Conservation (phyloP, 2,329 filamentous ascomycete genomes). For the Fusarium sambucinum region DNA sequence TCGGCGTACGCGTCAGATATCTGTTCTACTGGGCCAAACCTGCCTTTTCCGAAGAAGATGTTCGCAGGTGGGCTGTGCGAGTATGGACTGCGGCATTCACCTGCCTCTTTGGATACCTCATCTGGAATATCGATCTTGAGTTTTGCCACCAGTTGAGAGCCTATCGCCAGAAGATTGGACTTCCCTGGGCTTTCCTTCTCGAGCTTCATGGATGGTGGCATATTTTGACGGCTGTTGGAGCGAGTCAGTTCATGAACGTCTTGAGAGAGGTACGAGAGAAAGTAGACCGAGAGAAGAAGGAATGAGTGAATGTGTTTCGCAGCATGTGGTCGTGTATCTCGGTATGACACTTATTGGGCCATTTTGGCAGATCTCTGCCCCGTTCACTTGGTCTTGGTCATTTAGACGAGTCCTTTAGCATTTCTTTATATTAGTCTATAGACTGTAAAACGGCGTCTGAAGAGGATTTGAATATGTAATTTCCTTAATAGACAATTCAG, state of each 20-base stretch:
- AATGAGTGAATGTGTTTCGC: slow-evolving; percentile 7
- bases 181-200: slow-evolving; percentile 67
- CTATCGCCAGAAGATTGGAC: slow-evolving; percentile 59
- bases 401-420: not conserved
- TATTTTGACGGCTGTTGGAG: slow-evolving; percentile 67
- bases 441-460: not conserved
- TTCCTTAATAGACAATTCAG: not conserved
- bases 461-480: not conserved
- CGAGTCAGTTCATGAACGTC: slow-evolving; percentile 57
- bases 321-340: slow-evolving; percentile 3
- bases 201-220: slow-evolving; percentile 76
- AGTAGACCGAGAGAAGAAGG: slow-evolving; percentile 35
- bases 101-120: slow-evolving; percentile 60
- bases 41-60: slow-evolving; percentile 47
- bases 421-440: slow-evolving; percentile 3
- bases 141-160: slow-evolving; percentile 62
- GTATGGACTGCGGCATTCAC: slow-evolving; percentile 49
- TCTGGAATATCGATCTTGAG: slow-evolving; percentile 70
- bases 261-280: slow-evolving; percentile 47
- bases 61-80: slow-evolving; percentile 44
- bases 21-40: slow-evolving; percentile 51
- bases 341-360: not conserved
- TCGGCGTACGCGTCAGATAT: slow-evolving; percentile 52
- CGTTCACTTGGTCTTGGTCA: not conserved
- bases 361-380: not conserved